Base-by-base conservation (phyloP, 257 asterid species). In the Scutellaria barbata region DNA sequence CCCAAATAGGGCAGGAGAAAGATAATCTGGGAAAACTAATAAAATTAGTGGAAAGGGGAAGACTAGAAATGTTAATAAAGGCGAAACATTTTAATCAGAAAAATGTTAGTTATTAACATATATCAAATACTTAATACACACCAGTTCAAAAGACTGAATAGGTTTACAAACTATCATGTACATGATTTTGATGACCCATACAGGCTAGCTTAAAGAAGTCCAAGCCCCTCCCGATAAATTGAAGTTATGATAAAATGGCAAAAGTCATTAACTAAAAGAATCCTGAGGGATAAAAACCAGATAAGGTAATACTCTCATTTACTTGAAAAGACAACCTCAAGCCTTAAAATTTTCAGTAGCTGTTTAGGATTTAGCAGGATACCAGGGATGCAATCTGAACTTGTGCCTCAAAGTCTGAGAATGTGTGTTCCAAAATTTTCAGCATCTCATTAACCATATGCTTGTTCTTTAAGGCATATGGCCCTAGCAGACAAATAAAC, bases 361-460 rank as follows among this genome's bases (percentile, higher is more conserved):
- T 51, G 30, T 53, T 58, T 52, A 16, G 16, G 64, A 63, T 8
- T 40, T 51, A 56, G 68, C 61, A 72, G 45, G 25, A 60, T 88
- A 90, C 97, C 95, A 87, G 81, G 55, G 96, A 81, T 77, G 96
- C 90, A 79, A 84, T 91, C 83, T 84, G 89, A 83, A 89, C 88
- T 84, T 87, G 92, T 12, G 96, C 70, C 72, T 91, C 86, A 17
- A 65, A 58, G 74, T 91, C 92, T n/a, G 91, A 80, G 87, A 91
- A 87, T 47, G 91, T 85, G 79, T 69, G 86, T 72, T 85, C 87
- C 62, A 90, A 81, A 70, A 91, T 77, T 79, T 91, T 86, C 75
- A 91, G 86, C 95, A 91, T 85, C 69, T 87, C 90, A 82, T 91
- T 91, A 54, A 89, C 80, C 75, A 89, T 63, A 63, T 72, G 80